Conservation (phyloP, 805 yeast species). For the Starmerella floricola region DNA sequence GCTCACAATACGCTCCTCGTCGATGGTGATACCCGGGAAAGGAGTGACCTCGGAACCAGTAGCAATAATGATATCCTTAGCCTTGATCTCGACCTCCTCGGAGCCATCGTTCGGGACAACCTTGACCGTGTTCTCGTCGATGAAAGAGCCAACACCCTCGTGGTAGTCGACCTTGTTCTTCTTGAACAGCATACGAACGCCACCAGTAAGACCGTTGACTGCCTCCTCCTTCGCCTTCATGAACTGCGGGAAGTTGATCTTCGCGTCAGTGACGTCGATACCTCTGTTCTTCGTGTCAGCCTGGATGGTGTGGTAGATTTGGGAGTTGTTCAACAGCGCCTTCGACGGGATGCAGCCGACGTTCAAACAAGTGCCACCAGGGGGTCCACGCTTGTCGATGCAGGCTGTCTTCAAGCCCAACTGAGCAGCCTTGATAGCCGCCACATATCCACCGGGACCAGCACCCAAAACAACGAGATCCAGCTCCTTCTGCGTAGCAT, state of each 20-base stretch:
- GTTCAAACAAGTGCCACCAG: constrained; percentile 97
- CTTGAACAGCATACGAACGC: constrained; percentile 89
- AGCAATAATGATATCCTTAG: constrained; percentile 85
- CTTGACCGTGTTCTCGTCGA: constrained; percentile 62
- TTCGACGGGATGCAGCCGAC: constrained; percentile 99
- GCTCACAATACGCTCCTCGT: constrained; percentile 92
- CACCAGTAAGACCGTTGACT: constrained; percentile 80
- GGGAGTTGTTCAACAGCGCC: constrained; percentile 88
- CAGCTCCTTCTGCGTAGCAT: constrained; percentile 40
- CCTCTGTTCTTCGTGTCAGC: constrained; percentile 82
- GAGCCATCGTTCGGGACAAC: constrained; percentile 81
- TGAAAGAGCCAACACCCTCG: constrained; percentile 85
- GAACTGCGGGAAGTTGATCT: constrained; percentile 62
- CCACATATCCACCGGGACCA: constrained; percentile 99
- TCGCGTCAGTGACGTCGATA: constrained; percentile 66
- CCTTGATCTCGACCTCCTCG: constrained; percentile 58
- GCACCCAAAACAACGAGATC: constrained; percentile 96
- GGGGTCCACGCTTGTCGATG: constrained; percentile 87
- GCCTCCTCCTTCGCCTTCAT: constrained; percentile 87
- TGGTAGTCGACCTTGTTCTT: constrained; percentile 88
- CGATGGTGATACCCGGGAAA: constrained; percentile 94
- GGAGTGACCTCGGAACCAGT: constrained; percentile 98
- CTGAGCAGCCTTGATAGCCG: constrained; percentile 98
- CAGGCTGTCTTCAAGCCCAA: constrained; percentile 90
- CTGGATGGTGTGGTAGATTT: constrained; percentile 75